Base-by-base conservation (phyloP, 257 asterid genomes). In the Fraxinus americana region DNA sequence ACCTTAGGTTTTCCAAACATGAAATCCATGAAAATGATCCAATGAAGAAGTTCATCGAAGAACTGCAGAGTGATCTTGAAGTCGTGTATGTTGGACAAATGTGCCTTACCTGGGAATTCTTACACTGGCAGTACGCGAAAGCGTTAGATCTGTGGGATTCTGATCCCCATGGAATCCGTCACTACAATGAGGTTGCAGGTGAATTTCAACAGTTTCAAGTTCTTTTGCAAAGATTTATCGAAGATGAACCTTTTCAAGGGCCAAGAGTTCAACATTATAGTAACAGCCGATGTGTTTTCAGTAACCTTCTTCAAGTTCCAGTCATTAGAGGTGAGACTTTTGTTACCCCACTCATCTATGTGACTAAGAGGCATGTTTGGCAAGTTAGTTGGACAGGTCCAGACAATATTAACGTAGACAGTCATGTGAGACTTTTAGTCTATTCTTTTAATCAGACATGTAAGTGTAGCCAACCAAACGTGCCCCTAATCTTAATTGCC, bases 31-130 rank as follows among this genome's bases (percentile, higher is more conserved):
- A 88, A 66, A 86, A 83, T 29, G 96, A 95, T 36, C 97, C 98
- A 4, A 88, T 86, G 97, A 90, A 83, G 81, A 91, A 90, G 94
- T 87, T 93, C 39, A 79, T 93, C 69, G 78, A 84, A 75, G 99
- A 96, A 81, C 36, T 93, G 68, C 85, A 92, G 81, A 88, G 94
- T 30, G 98, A 96, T 79, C 87, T 96, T 4, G 99, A 96, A 79
- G 88, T 84, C 45, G 94, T 96, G 1, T 96, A 96, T 75, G 94
- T 93, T 0, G 98, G 96, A 19, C 98, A 93, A 50, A 86, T 88
- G 90, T 93, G 99, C 82, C 97, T 93, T 66, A 93, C 98, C 0
- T 96, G 99, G 99, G 99, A 96, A 78, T 83, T 96, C 87, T 83
- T 96, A 79, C 90, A 87, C n/a, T 93, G 98, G 98, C 92, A 91